Conservation (phyloP, 352 stramenopile genomes). For the Hyphochytrium catenoides region DNA sequence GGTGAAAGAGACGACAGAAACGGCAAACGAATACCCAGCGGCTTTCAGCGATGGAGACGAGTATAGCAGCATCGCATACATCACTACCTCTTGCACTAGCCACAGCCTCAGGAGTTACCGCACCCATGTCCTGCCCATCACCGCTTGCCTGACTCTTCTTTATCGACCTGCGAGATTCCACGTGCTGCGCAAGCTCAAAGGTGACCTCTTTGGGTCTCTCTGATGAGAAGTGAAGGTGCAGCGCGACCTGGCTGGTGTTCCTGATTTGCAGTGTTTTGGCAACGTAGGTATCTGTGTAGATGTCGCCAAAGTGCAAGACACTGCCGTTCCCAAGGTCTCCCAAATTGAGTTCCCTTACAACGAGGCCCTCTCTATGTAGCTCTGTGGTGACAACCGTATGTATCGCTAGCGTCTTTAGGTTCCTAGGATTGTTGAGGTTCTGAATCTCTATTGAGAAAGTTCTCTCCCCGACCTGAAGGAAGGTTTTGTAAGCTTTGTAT, state of each 20-base stretch:
- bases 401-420: slow-evolving; percentile 57
- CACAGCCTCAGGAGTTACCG: too few species aligned
- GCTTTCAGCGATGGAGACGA: too few species aligned
- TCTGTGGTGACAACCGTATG: slow-evolving; percentile 64
- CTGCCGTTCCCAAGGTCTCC: slow-evolving; percentile 61
- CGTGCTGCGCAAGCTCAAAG: slow-evolving; percentile 64
- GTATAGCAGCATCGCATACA: too few species aligned
- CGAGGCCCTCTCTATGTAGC: slow-evolving; percentile 59
- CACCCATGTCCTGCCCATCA: too few species aligned
- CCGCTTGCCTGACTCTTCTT: too few species aligned
- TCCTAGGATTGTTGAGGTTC: slow-evolving; percentile 52
- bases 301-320: slow-evolving; percentile 63
- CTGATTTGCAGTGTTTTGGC: slow-evolving; percentile 51
- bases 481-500: too few species aligned
- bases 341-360: slow-evolving; percentile 50
- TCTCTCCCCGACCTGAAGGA: slow-evolving; percentile 33
- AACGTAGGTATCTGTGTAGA: slow-evolving; percentile 48
- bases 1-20: too few species aligned
- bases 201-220: slow-evolving; percentile 62
- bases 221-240: slow-evolving; percentile 57
- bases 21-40: too few species aligned
- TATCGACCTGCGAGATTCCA: too few species aligned
- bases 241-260: slow-evolving; percentile 49
- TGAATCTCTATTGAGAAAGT: slow-evolving; percentile 64
- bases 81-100: too few species aligned